Evolutionary conservation across 257 asterid species (phyloP), one percentile per base, ranked within the genome.

Genomic region (Solanum pinnatisectum): DNA sequence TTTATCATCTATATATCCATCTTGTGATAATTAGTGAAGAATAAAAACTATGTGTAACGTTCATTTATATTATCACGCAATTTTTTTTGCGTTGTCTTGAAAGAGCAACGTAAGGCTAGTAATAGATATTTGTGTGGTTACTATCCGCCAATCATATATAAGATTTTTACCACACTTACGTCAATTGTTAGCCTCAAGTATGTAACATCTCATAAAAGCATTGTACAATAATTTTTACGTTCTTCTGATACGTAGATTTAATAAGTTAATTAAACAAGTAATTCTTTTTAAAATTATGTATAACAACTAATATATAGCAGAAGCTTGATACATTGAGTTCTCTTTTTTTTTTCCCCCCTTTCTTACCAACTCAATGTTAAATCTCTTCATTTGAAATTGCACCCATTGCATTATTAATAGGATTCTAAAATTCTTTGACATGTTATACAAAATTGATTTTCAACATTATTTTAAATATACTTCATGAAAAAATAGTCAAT

Each of bases 281-380:
- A 65, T 11, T 65, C 7, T 10, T 65, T n/a, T n/a, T 10, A 65
- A 65, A 65, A 65, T 4, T 10, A 65, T 25, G 8, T 63, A 2
- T 63, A 13, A 63, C 3, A 1, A 23, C 11, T 3, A 5, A 67
- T 42, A 3, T 1, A 42, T 67, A 67, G 9, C 20, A 12, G 1
- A 67, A 56, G n/a, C 65, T 18, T 52, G 23, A 6, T 52, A 52
- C 60, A 52, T 16, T 23, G 60, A 16, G 23, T 52, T 52, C 1
- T 6, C 0, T 5, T 2, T 0, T 49, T 15, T 39, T 5, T 6
- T 40, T 9, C 2, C 0, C 16, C 15, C 0, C 23, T 52, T 49
- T 49, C 59, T 49, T 15, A 15, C 9, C 60, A 52, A 52, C 8
- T 52, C 60, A 52, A 52, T 52, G 23, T 18, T 33, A 16, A 72